phyloP scores from a whole-genome alignment of 2,329 filamentous ascomycete species.

The Eutypella sp. region DNA sequence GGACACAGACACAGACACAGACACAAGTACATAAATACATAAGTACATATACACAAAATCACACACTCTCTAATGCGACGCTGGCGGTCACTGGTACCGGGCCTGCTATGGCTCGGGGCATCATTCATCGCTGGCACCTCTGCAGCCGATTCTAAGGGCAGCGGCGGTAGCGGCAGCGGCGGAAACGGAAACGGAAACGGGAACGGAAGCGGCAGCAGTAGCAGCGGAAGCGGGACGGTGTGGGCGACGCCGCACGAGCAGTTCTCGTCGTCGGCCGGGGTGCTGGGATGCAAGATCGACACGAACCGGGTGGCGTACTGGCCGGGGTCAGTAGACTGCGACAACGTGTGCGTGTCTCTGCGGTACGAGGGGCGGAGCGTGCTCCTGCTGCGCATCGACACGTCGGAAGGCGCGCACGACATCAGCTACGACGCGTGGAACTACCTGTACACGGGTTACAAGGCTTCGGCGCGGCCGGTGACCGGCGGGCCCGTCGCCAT shows the following conservation, averaged over 20 bases:
- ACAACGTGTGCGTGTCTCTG: conserved; percentile 53
- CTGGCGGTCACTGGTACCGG: background rate
- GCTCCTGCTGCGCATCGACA: conserved; percentile 54
- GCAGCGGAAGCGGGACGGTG: conserved; percentile 20
- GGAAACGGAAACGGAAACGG: too few relatives aligned
- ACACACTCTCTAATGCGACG: too few relatives aligned
- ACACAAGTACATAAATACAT: too few relatives aligned
- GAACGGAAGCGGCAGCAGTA: too few relatives aligned
- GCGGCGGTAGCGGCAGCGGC: too few relatives aligned
- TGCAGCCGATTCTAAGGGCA: too few relatives aligned
- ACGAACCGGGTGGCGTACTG: conserved; percentile 59
- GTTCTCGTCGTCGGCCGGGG: conserved; percentile 53
- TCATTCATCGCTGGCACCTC: background rate
- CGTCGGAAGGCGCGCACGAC: conserved; percentile 51
- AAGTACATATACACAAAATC: too few relatives aligned
- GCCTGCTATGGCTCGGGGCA: background rate
- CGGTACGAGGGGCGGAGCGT: conserved; percentile 43
- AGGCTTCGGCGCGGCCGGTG: conserved; percentile 40
- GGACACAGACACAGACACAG: background rate
- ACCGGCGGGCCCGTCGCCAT: conserved; percentile 47
- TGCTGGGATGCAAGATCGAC: conserved; percentile 56
- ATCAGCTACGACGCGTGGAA: conserved; percentile 59
- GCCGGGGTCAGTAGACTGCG: conserved; percentile 47
- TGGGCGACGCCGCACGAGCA: conserved; percentile 50
- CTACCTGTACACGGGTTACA: conserved; percentile 47